Percentiles rank a stretch among this genome's conserved stretches.
Conservation (phyloP, 2,329 filamentous ascomycete species). For the Diaporthe vexans region DNA sequence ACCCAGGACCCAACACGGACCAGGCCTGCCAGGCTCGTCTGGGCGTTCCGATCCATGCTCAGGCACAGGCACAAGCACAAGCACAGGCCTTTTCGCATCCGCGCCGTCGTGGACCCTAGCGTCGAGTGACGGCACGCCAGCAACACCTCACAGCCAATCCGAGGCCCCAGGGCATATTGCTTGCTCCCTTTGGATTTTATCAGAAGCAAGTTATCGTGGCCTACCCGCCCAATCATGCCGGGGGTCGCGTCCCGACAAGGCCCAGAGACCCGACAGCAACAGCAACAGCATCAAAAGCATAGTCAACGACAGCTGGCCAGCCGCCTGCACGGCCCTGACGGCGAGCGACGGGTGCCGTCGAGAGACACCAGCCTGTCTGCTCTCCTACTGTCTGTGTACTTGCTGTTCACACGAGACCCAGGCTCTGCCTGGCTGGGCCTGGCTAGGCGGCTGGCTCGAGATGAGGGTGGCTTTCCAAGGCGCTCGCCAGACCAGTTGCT, state of each 20-base stretch:
- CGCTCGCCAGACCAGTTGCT: background rate
- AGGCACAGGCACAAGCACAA: background rate
- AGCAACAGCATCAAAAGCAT: conserved; percentile 18
- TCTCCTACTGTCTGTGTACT: too few relatives aligned
- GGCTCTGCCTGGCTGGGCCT: background rate
- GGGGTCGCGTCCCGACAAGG: background rate
- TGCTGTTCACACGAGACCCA: background rate
- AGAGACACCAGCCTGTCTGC: background rate
- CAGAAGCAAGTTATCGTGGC: conserved; percentile 14
- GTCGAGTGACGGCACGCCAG: conserved; percentile 24
- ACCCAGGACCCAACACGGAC: too few relatives aligned
- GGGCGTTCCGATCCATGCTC: conserved; percentile 8
- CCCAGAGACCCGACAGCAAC: background rate
- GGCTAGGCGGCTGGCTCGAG: background rate
- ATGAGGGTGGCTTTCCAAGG: conserved; percentile 18
- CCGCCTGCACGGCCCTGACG: background rate
- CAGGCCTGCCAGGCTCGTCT: background rate
- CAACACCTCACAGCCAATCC: conserved; percentile 15
- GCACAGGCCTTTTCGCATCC: background rate
- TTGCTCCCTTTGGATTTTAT: conserved; percentile 19
- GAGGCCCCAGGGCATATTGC: background rate
- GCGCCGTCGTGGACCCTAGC: conserved; percentile 13
- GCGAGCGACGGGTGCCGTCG: background rate
- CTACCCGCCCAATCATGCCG: background rate
- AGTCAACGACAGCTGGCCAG: background rate